Evolutionary conservation across 192 early-diverging fungal genomes (phyloP), one percentile per base, ranked within the genome.

Genomic region (Gryganskiella cystojenkinii): DNA sequence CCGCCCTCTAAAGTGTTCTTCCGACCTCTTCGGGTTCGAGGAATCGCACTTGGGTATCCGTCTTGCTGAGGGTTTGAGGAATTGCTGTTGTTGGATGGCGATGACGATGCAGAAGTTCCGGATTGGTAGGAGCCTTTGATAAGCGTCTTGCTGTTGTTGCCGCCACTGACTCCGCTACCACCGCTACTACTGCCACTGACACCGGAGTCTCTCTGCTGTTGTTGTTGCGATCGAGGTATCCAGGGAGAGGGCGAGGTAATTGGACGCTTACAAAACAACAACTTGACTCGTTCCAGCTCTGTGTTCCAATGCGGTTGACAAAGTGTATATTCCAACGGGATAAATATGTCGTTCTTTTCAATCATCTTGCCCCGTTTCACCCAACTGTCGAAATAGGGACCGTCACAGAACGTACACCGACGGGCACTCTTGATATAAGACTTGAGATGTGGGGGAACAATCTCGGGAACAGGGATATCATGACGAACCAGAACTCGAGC

Each of bases 231-330:
- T 55, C 40, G 15, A n/a, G 14, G 35, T 58, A 50, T 69, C 51
- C 59, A 33, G 19, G 57, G 47, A 20, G 64, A 61, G 33, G 90
- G 90, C 11, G 90, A 81, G 0, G 90, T 91, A 3, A 73, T 70
- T n/a, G 90, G 90, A 25, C 85, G 64, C 24, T 81, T 73, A 58
- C 87, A 84, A 55, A 95, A 95, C 56, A 95, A 46, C 22, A 83
- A 56, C 37, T 81, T 74, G 28, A 91, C 72, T 11, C 94, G 83
- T 56, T 94, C 92, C 49, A 82, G 53, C n/a, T 94, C 91, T 9
- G 83, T 85, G 27, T 84, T 83, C 92, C 93, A 95, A 80, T 95
- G 94, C 5, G 91, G 84, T 30, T 80, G 64, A 69, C 94, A 95
- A 20, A 95, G 81, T 13, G 83, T 68, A 68, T 93, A 92, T 74